A percentile compares a stretch with the other conserved stretches of the same genome.
phyloP scores from a whole-genome alignment of 805 yeast species.

The Danielia oregonensis region DNA sequence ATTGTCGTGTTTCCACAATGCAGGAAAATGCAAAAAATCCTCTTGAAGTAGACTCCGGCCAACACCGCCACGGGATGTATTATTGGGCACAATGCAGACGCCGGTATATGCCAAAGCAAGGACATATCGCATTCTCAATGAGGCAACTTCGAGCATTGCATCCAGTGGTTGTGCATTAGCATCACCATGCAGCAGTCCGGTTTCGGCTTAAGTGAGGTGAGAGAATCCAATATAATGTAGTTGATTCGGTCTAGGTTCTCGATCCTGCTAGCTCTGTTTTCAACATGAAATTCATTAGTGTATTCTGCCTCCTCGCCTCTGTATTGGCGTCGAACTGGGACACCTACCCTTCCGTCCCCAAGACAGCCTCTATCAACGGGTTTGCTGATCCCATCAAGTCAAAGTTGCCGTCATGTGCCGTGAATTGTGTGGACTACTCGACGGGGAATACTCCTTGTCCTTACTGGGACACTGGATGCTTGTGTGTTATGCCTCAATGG shows the following conservation, averaged over 20 bases:
- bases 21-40: too few relatives aligned
- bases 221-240: background rate
- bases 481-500: slow-evolving; percentile 48
- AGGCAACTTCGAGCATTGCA: too few relatives aligned
- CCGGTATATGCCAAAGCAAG: too few relatives aligned
- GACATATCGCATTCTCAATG: too few relatives aligned
- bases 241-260: too few relatives aligned
- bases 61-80: too few relatives aligned
- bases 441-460: slow-evolving; percentile 47
- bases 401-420: slow-evolving; percentile 41
- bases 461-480: slow-evolving; percentile 51
- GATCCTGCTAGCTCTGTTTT: background rate
- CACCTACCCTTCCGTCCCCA: slow-evolving; percentile 44
- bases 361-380: slow-evolving; percentile 46
- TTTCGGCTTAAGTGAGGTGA: background rate
- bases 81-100: too few relatives aligned
- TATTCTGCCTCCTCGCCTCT: slow-evolving; percentile 5
- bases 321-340: slow-evolving; percentile 32
- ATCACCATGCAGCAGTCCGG: too few relatives aligned
- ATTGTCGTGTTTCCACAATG: too few relatives aligned
- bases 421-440: slow-evolving; percentile 33
- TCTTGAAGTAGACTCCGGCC: too few relatives aligned
- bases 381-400: slow-evolving; percentile 44
- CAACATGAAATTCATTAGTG: background rate
- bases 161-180: too few relatives aligned